A percentile compares a stretch with the other conserved stretches of the same genome.
These are phyloP conservation scores for Alternaria ethzedia DNA, from an alignment of 2,329 filamentous ascomycete species.

Conservation along the genomic window DNA sequence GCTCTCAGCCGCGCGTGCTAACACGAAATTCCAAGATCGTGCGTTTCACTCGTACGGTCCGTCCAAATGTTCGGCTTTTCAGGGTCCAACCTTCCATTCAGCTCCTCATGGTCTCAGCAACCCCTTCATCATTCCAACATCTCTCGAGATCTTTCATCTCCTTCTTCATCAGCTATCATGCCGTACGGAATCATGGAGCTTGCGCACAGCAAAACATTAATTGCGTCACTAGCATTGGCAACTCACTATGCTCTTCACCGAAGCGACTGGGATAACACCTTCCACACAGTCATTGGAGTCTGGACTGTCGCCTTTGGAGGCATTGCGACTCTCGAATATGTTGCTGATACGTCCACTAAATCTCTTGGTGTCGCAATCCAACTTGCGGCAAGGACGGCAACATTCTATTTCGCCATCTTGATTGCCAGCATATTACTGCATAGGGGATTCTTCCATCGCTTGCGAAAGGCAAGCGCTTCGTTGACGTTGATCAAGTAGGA, in stretches of 20 bases:
- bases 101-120: background rate
- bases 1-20: background rate
- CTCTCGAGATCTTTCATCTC: background rate
- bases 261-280: constrained; percentile 33
- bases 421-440: constrained; percentile 48
- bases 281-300: constrained; percentile 17
- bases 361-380: constrained; percentile 15
- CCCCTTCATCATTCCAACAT: background rate
- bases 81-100: background rate
- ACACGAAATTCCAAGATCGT: background rate
- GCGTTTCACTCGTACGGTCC: background rate
- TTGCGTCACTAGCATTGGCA: constrained; percentile 27
- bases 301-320: constrained; percentile 26
- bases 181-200: constrained; percentile 7
- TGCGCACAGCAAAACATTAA: constrained; percentile 26
- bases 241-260: constrained; percentile 31
- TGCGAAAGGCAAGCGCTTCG: constrained; percentile 34
- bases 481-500: background rate
- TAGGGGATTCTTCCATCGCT: constrained; percentile 50
- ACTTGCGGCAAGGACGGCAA: constrained; percentile 14
- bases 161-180: background rate
- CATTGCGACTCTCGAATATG: constrained; percentile 25
- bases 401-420: constrained; percentile 31
- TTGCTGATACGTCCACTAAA: constrained; percentile 12
- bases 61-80: background rate